Conservation (phyloP, 352 stramenopile genomes). For the Blastocystis sp. region DNA sequence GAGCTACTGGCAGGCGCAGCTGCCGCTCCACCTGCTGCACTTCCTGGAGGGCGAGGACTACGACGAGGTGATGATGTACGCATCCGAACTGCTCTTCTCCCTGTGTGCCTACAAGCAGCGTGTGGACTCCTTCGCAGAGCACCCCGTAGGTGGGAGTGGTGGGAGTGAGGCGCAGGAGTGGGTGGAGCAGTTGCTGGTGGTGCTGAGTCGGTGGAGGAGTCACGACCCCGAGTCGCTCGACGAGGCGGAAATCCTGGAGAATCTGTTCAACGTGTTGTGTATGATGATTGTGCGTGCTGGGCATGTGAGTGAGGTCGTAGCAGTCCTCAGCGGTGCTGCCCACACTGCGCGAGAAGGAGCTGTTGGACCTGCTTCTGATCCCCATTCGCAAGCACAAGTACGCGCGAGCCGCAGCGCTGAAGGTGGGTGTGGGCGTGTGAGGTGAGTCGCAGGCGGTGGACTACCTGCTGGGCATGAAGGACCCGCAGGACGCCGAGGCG, state of each 20-base stretch:
- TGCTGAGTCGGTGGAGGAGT: conserved; percentile 10
- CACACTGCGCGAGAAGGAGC: conserved; percentile 41
- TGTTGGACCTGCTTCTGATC: conserved; percentile 48
- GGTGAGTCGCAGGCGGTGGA: neutral
- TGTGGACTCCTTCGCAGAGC: neutral
- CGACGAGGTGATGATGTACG: neutral
- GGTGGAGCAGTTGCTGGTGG: conserved; percentile 14
- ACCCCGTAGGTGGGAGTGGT: neutral
- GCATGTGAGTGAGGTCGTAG: neutral
- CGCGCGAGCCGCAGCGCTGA: neutral
- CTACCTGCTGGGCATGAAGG: neutral
- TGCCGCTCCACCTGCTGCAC: neutral
- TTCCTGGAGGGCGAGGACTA: neutral
- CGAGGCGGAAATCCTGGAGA: conserved; percentile 49
- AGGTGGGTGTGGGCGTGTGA: neutral
- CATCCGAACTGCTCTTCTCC: conserved; percentile 32
- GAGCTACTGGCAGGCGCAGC: neutral
- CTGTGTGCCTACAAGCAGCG: neutral
- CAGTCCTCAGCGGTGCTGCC: conserved; percentile 8
- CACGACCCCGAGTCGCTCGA: conserved; percentile 13
- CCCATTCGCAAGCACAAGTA: conserved; percentile 48
- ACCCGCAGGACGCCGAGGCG: neutral
- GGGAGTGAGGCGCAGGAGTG: neutral
- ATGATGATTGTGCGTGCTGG: neutral
- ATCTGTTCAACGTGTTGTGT: conserved; percentile 55